These are phyloP conservation scores for Lentinula detonsa DNA, from an alignment of 768 basidiomycete genomes.

Conservation along the genomic window DNA sequence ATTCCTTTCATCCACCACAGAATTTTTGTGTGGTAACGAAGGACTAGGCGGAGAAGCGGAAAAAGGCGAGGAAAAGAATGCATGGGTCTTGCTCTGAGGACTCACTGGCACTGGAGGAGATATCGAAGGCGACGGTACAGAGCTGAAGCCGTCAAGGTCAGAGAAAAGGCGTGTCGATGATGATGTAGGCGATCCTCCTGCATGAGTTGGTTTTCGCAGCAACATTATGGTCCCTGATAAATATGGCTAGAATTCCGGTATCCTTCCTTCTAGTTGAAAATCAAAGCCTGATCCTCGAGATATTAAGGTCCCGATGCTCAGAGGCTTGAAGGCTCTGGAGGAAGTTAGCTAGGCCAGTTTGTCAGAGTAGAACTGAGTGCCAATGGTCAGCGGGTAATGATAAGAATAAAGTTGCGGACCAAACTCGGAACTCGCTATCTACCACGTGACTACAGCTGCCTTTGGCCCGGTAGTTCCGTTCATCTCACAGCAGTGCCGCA, in stretches of 20 bases:
- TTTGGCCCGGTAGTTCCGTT: neutral
- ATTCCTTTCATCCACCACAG: neutral
- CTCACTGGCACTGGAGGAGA: neutral
- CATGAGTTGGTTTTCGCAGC: constrained; percentile 1
- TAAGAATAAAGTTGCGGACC: neutral
- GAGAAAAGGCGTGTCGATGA: constrained; percentile 2
- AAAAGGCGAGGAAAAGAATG: constrained; percentile 42
- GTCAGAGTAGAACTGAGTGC: neutral
- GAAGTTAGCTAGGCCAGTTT: neutral
- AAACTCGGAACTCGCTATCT: neutral
- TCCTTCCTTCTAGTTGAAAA: neutral
- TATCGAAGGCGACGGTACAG: neutral
- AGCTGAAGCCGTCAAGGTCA: neutral
- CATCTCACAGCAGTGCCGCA: too few relatives aligned
- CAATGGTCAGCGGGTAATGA: neutral
- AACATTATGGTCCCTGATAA: neutral
- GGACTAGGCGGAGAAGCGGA: constrained; percentile 27
- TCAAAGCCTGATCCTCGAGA: neutral
- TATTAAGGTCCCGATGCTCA: neutral
- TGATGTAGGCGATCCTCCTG: neutral
- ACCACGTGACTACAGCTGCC: neutral
- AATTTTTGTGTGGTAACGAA: neutral
- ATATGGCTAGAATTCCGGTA: neutral
- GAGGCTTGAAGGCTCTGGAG: neutral
- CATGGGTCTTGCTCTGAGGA: constrained; percentile 32